A percentile compares a stretch with the other conserved stretches of the same genome.
Conservation (phyloP, 768 basidiomycete genomes). For the Termitomyces titanicus region DNA sequence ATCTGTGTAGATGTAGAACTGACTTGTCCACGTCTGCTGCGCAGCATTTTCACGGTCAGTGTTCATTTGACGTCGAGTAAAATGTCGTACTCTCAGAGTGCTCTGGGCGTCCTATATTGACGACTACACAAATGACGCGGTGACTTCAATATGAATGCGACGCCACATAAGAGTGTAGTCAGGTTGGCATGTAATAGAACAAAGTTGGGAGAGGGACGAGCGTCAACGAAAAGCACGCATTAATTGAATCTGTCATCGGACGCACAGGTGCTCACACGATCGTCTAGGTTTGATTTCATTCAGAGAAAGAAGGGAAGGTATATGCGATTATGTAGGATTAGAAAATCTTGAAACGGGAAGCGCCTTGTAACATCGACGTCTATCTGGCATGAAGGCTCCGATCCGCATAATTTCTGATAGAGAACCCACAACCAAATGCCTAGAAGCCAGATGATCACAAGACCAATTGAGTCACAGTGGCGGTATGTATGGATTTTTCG, state of each 20-base stretch:
- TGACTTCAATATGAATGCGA: neutral
- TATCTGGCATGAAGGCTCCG: too few species aligned
- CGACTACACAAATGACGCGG: neutral
- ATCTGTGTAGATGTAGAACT: neutral
- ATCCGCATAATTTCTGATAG: too few species aligned
- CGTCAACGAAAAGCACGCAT: too few species aligned
- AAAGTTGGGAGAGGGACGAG: neutral
- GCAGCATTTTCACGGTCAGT: neutral
- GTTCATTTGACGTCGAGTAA: neutral
- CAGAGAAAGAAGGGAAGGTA: neutral
- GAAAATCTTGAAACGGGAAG: neutral
- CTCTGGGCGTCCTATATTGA: neutral
- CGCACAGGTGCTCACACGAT: neutral
- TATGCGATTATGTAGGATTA: neutral
- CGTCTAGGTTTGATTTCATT: neutral
- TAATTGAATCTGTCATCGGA: neutral
- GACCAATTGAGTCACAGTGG: neutral
- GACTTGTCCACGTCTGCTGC: neutral
- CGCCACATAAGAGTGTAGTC: slow-evolving; percentile 4
- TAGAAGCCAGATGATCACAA: neutral
- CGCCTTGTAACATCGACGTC: neutral
- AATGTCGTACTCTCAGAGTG: neutral
- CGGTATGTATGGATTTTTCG: neutral
- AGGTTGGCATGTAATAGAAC: neutral
- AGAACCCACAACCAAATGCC: neutral